Percentiles rank a stretch among this genome's conserved stretches.
These are phyloP conservation scores for Nicotiana attenuata DNA, from an alignment of 257 asterid genomes.

Conservation along the genomic window DNA sequence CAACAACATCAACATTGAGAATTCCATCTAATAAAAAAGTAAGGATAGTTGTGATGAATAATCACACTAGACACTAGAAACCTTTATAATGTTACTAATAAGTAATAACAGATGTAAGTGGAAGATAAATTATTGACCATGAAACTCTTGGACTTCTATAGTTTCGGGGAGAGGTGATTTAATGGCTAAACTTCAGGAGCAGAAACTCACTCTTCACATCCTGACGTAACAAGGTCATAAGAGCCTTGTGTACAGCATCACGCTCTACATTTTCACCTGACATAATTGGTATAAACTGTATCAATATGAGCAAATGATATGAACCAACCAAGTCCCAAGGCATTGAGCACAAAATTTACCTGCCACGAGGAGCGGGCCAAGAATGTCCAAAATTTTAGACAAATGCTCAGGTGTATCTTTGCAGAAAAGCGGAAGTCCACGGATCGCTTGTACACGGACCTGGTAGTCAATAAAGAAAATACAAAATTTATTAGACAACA, in stretches of 20 bases:
- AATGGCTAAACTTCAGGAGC: conserved; percentile 3
- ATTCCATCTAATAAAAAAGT: not conserved
- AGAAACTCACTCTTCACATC: conserved; percentile 77
- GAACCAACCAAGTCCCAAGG: conserved; percentile 11
- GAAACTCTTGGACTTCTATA: not conserved
- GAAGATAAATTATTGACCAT: not conserved
- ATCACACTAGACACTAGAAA: not conserved
- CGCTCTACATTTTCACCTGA: conserved; percentile 93
- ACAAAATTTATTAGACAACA: not conserved
- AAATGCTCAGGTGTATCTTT: conserved; percentile 86
- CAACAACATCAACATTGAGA: not conserved
- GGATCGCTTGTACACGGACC: conserved; percentile 96
- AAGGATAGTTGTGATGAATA: not conserved
- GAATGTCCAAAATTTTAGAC: conserved; percentile 72
- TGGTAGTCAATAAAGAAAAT: conserved; percentile 24
- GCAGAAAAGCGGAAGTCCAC: conserved; percentile 92
- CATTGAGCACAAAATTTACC: conserved; percentile 36
- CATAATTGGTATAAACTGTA: conserved; percentile 2
- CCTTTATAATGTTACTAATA: not conserved
- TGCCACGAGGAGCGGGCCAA: conserved; percentile 68
- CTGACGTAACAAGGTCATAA: conserved; percentile 76
- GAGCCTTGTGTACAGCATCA: conserved; percentile 91
- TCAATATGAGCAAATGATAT: not conserved
- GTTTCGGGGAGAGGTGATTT: not conserved
- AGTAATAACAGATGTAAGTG: not conserved